These are phyloP conservation scores for Rhizoclosmatium sp. DNA, from an alignment of 192 early-diverging fungal genomes.

Conservation along the genomic window DNA sequence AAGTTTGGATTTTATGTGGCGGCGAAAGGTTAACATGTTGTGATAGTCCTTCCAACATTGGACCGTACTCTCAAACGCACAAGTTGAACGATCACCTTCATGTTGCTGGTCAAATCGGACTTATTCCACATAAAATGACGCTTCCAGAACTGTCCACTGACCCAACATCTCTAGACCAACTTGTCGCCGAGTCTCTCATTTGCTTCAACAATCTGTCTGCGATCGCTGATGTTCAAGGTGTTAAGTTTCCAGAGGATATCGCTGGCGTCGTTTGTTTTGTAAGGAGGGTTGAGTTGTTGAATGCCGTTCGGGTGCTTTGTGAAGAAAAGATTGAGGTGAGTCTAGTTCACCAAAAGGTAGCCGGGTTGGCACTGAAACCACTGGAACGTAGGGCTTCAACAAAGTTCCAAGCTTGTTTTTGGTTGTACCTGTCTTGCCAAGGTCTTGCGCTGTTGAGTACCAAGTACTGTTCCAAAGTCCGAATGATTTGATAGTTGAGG, in stretches of 20 bases:
- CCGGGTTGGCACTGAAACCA: too few species aligned
- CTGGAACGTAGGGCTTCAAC: too few species aligned
- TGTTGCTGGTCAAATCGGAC: constrained; percentile 82
- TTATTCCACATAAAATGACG: constrained; percentile 69
- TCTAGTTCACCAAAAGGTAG: not conserved
- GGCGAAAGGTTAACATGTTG: not conserved
- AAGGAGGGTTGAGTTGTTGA: constrained; percentile 39
- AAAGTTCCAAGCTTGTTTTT: constrained; percentile 48
- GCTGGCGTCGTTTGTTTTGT: constrained; percentile 70
- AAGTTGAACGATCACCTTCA: constrained; percentile 67
- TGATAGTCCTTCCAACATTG: constrained; percentile 80
- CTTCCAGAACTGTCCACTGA: constrained; percentile 50
- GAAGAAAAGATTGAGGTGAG: constrained; percentile 28
- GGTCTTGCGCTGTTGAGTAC: constrained; percentile 72
- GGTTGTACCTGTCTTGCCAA: constrained; percentile 68
- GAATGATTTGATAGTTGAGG: not conserved
- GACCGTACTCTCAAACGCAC: constrained; percentile 81
- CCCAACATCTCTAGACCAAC: constrained; percentile 35
- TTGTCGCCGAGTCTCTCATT: constrained; percentile 58
- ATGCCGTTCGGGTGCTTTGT: constrained; percentile 49
- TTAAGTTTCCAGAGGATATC: constrained; percentile 36
- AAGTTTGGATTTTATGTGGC: constrained; percentile 18
- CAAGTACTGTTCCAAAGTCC: constrained; percentile 48
- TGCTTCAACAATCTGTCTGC: constrained; percentile 64
- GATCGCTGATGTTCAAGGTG: constrained; percentile 52